Evolutionary conservation across 306 rosid species (phyloP).

Genomic region (Trifolium fragiferum): DNA sequence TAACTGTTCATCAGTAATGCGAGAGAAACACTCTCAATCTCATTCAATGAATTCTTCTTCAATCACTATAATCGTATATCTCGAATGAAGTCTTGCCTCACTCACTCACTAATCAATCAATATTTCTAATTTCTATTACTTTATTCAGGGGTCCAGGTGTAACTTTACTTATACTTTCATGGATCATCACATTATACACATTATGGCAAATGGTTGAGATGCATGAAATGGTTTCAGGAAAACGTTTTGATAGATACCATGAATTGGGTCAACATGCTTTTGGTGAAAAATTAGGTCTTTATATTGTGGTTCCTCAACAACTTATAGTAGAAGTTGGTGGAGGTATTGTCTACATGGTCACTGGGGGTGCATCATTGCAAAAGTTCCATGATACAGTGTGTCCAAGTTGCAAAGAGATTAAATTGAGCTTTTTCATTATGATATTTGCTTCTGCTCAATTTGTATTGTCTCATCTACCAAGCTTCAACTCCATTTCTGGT

Average conservation of each 20-base stretch:
- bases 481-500: constrained; percentile 68
- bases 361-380: constrained; percentile 69
- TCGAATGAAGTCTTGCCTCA: background rate
- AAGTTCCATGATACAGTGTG: constrained; percentile 63
- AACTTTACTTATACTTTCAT: constrained; percentile 58
- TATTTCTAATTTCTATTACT: background rate
- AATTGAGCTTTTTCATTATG: constrained; percentile 67
- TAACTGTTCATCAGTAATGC: too few species aligned
- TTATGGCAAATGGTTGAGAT: constrained; percentile 89
- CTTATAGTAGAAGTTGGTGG: constrained; percentile 63
- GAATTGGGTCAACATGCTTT: constrained; percentile 83
- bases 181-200: constrained; percentile 74
- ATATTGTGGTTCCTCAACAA: constrained; percentile 86
- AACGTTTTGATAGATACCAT: constrained; percentile 77
- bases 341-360: constrained; percentile 73
- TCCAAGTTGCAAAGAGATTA: constrained; percentile 50
- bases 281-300: constrained; percentile 81
- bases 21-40: too few species aligned
- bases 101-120: background rate
- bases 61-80: too few species aligned
- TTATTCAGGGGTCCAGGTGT: constrained; percentile 75
- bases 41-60: too few species aligned
- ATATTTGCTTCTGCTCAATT: constrained; percentile 79
- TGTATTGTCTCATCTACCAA: constrained; percentile 83
- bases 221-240: constrained; percentile 90